Percentiles rank a stretch among this genome's conserved stretches.
These are phyloP conservation scores for Cinnamomum chago DNA, from an alignment of 164 flowering plant genomes.

Conservation along the genomic window DNA sequence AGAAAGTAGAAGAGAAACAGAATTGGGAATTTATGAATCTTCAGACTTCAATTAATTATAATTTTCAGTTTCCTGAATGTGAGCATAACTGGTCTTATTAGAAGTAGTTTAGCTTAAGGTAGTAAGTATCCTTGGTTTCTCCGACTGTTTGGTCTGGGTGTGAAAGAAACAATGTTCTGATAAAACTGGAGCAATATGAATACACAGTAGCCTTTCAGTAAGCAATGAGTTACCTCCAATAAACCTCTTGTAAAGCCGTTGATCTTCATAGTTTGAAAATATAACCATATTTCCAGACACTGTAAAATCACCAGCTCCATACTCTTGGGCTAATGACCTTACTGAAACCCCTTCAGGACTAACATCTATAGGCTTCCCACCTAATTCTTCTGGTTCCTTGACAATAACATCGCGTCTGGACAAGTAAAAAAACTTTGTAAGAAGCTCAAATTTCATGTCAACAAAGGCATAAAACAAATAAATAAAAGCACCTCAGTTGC, in stretches of 20 bases:
- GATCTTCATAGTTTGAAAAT: conserved; percentile 89
- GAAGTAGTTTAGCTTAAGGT: too few relatives aligned
- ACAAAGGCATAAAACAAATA: too few relatives aligned
- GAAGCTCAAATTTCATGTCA: not conserved
- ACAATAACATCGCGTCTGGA: conserved; percentile 77
- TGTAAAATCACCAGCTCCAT: conserved; percentile 84
- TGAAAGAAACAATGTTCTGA: not conserved
- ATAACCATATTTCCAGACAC: conserved; percentile 56
- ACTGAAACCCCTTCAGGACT: conserved; percentile 71
- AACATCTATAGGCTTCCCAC: conserved; percentile 57
- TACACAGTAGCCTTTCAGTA: not conserved
- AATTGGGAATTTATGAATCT: too few relatives aligned
- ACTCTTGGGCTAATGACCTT: conserved; percentile 77
- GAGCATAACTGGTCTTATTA: too few relatives aligned
- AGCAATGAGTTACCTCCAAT: conserved; percentile 39
- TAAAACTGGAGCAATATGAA: not conserved
- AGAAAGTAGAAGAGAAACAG: too few relatives aligned
- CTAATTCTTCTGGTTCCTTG: conserved; percentile 44
- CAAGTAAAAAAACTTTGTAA: not conserved
- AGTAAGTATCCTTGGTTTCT: too few relatives aligned
- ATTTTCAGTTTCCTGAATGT: too few relatives aligned
- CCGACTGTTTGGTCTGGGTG: too few relatives aligned
- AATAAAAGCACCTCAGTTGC: too few relatives aligned
- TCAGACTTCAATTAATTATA: too few relatives aligned
- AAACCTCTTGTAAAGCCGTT: conserved; percentile 75